A percentile compares a stretch with the other conserved stretches of the same genome.
Evolutionary conservation across 495 filamentous ascomycete species (phyloP).

Genomic region (Aspergillus bridgeri): DNA sequence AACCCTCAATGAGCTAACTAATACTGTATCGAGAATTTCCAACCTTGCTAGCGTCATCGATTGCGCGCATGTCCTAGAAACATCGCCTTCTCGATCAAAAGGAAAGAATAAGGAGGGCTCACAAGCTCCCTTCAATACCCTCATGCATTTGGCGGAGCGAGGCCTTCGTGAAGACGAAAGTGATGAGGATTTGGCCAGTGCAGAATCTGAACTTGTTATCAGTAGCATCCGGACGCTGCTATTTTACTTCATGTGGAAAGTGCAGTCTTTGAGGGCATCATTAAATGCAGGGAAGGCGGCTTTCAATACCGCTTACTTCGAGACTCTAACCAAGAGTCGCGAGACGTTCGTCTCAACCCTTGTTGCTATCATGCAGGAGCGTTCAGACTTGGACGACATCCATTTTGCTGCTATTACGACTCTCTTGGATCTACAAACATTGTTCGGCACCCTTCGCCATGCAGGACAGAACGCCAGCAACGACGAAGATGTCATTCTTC

Average conservation of each 20-base stretch:
- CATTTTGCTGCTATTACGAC: constrained; percentile 70
- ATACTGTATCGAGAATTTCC: constrained; percentile 78
- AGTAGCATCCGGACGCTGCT: constrained; percentile 68
- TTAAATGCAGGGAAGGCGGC: constrained; percentile 35
- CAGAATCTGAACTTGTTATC: constrained; percentile 72
- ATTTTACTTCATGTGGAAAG: constrained; percentile 96
- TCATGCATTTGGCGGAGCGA: constrained; percentile 65
- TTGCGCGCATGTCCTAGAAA: constrained; percentile 69
- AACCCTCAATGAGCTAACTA: constrained; percentile 65
- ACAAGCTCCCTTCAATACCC: constrained; percentile 58
- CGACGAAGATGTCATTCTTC: constrained; percentile 45
- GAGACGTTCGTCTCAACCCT: constrained; percentile 57
- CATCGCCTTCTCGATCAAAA: constrained; percentile 42
- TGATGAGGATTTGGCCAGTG: constrained; percentile 59
- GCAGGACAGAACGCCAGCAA: constrained; percentile 36
- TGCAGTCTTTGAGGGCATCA: constrained; percentile 47
- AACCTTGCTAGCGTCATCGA: constrained; percentile 80
- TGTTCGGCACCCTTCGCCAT: constrained; percentile 69
- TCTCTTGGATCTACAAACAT: constrained; percentile 74
- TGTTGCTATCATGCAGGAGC: constrained; percentile 58
- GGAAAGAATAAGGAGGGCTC: constrained; percentile 45
- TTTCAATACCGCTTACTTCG: constrained; percentile 53
- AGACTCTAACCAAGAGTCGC: constrained; percentile 41
- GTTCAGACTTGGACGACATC: constrained; percentile 63
- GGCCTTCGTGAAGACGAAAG: constrained; percentile 56